Evolutionary conservation across 148 eudicot genomes (phyloP).

Genomic region (Persicaria tinctoria): DNA sequence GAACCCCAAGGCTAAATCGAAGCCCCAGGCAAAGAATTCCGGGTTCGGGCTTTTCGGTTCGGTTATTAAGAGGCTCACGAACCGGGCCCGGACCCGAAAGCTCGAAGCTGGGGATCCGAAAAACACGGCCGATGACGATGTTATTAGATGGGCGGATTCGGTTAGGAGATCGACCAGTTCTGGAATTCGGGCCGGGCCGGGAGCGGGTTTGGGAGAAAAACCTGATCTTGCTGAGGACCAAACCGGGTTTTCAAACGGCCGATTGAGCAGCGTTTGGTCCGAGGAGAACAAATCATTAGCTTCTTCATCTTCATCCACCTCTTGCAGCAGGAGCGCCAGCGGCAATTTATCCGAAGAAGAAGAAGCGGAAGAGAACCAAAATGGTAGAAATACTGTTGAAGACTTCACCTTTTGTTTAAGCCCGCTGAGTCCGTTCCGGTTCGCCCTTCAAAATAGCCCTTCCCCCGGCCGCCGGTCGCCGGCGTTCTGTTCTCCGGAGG

Average conservation of each 20-base stretch:
- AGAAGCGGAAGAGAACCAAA: constrained; percentile 31
- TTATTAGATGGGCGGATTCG: constrained; percentile 11
- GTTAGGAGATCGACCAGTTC: background rate
- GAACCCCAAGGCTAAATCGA: constrained; percentile 22
- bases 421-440: constrained; percentile 58
- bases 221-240: constrained; percentile 12
- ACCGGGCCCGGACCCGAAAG: constrained; percentile 26
- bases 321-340: constrained; percentile 32
- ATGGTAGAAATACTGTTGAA: constrained; percentile 9
- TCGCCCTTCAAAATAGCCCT: constrained; percentile 40
- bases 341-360: constrained; percentile 30
- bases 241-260: constrained; percentile 1
- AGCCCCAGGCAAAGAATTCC: constrained; percentile 26
- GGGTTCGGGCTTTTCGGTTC: constrained; percentile 59
- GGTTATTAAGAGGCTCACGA: constrained; percentile 35
- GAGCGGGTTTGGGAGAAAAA: background rate
- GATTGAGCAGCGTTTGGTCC: constrained; percentile 6
- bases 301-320: constrained; percentile 13
- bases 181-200: background rate
- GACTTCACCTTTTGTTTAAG: constrained; percentile 39
- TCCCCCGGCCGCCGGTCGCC: constrained; percentile 42
- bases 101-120: constrained; percentile 7
- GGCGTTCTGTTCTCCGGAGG: constrained; percentile 35
- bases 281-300: constrained; percentile 12
- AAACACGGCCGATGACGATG: background rate